phyloP scores from a whole-genome alignment of 2,329 filamentous ascomycete genomes.

The Decorospora gaudefroyi region DNA sequence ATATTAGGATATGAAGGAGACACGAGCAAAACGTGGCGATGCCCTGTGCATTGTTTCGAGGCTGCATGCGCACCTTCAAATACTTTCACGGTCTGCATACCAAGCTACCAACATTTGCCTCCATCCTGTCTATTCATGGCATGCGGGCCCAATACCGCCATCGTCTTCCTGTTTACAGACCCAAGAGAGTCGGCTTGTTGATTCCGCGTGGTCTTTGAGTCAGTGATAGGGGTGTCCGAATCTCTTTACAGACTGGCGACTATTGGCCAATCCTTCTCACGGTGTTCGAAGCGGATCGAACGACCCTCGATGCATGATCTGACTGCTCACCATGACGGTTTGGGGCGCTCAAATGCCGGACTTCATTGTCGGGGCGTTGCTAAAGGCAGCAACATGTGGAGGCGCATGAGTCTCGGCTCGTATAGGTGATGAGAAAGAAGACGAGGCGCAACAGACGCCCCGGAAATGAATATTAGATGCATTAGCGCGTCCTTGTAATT shows the following conservation, averaged over 20 bases:
- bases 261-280: slow-evolving; percentile 11
- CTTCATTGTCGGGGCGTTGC: slow-evolving; percentile 4
- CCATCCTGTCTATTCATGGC: slow-evolving; percentile 7
- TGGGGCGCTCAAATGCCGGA: slow-evolving; percentile 7
- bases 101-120: slow-evolving; percentile 6
- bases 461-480: slow-evolving; percentile 9
- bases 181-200: slow-evolving; percentile 15
- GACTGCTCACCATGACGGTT: slow-evolving; percentile 11
- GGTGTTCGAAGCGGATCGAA: slow-evolving; percentile 9
- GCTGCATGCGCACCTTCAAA: slow-evolving; percentile 20
- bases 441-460: slow-evolving; percentile 6
- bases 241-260: slow-evolving; percentile 6
- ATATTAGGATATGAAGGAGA: slow-evolving; percentile 13
- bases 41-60: slow-evolving; percentile 11
- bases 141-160: slow-evolving; percentile 1
- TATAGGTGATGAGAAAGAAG: slow-evolving; percentile 2
- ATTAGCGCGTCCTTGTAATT: slow-evolving; percentile 2
- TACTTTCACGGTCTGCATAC: slow-evolving; percentile 21
- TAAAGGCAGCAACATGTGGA: slow-evolving; percentile 12
- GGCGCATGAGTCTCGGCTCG: slow-evolving; percentile 15
- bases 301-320: slow-evolving; percentile 8
- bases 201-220: slow-evolving; percentile 18
- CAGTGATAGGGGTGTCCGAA: slow-evolving; percentile 6
- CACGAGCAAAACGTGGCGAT: slow-evolving; percentile 12
- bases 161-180: slow-evolving; percentile 2